A percentile compares a stretch with the other conserved stretches of the same genome.
Evolutionary conservation across 23 red algal species (phyloP).

Genomic region (Gracilaria vermiculophylla): DNA sequence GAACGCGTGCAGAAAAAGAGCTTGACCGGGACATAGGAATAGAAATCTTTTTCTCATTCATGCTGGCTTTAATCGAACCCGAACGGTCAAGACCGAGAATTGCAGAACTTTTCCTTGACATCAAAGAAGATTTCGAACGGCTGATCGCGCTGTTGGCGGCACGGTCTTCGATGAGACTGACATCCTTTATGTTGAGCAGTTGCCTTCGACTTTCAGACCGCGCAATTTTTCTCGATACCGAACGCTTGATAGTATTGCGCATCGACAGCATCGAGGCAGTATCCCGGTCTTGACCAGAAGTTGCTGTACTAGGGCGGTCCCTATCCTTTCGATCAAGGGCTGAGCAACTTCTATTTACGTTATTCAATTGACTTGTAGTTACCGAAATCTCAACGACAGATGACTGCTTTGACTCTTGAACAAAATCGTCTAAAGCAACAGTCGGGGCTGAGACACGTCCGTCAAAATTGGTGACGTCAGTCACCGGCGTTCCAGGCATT

Average conservation of each 20-base stretch:
- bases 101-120: background rate
- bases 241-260: constrained; percentile 37
- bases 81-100: background rate
- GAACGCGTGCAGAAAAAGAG: background rate
- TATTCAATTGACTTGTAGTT: background rate
- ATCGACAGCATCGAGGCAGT: constrained; percentile 17
- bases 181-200: constrained; percentile 32
- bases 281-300: constrained; percentile 16
- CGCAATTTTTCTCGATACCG: constrained; percentile 62
- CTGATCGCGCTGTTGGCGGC: background rate
- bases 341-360: background rate
- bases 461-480: background rate
- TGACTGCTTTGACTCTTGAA: background rate
- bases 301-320: background rate
- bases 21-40: constrained; percentile 21
- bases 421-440: constrained; percentile 33
- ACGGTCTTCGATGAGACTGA: background rate
- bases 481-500: constrained; percentile 11
- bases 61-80: background rate
- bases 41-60: background rate
- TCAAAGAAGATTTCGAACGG: background rate
- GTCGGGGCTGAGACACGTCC: constrained; percentile 6
- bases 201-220: constrained; percentile 52
- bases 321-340: constrained; percentile 4
- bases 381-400: background rate